Conservation (phyloP, 129 eudicot species). For the Heracleum sosnowskyi region DNA sequence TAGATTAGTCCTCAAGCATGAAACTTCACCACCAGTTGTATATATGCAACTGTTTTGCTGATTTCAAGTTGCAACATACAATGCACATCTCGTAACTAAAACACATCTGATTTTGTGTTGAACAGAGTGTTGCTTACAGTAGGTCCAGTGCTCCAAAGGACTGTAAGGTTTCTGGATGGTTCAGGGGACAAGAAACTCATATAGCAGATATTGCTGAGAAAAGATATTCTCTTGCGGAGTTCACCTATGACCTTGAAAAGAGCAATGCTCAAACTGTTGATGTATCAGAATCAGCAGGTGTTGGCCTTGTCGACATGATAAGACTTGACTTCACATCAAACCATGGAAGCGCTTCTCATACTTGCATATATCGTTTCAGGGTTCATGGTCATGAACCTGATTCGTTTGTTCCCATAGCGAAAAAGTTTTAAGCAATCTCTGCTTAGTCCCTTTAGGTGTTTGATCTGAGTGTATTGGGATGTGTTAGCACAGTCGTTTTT, state of each 20-base stretch:
- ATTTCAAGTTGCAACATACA: background rate
- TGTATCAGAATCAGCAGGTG: conserved; percentile 23
- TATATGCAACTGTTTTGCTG: background rate
- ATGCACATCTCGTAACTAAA: conserved; percentile 1
- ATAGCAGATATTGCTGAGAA: conserved; percentile 15
- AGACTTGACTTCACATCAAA: conserved; percentile 67
- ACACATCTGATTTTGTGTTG: conserved; percentile 9
- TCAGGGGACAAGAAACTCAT: conserved; percentile 25
- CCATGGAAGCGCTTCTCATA: conserved; percentile 67
- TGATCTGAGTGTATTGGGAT: background rate
- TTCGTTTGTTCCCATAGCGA: conserved; percentile 22
- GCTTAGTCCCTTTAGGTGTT: background rate
- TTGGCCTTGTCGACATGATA: conserved; percentile 43
- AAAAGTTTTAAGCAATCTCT: conserved; percentile 4
- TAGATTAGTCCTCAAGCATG: background rate
- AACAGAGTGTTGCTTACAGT: conserved; percentile 88
- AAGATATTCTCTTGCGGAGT: conserved; percentile 57
- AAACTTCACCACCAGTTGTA: background rate
- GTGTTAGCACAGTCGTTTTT: background rate
- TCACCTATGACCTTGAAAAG: conserved; percentile 74
- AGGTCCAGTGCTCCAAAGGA: conserved; percentile 90
- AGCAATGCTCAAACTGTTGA: conserved; percentile 77
- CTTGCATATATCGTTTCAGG: conserved; percentile 84
- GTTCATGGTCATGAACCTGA: conserved; percentile 72
- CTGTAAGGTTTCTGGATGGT: conserved; percentile 72